These are phyloP conservation scores for Bjerkandera adusta DNA, from an alignment of 1,284 basidiomycete species.

Conservation along the genomic window DNA sequence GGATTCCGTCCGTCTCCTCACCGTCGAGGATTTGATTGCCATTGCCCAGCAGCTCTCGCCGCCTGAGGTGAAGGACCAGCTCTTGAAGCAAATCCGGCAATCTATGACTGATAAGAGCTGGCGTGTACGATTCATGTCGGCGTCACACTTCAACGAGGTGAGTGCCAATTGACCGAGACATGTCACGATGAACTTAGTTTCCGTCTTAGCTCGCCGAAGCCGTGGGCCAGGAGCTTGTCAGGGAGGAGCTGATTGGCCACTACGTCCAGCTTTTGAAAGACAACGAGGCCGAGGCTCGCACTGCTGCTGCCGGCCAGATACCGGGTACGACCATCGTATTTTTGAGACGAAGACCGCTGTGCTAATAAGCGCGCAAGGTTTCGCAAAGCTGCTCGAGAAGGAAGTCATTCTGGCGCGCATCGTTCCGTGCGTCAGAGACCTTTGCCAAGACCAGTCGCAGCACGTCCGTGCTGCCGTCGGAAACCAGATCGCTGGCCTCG, in stretches of 20 bases:
- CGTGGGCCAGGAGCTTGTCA: conserved; percentile 87
- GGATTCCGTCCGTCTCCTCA: conserved; percentile 95
- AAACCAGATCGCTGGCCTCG: conserved; percentile 96
- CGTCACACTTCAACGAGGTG: conserved; percentile 96
- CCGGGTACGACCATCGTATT: conserved; percentile 62
- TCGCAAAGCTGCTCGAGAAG: conserved; percentile 92
- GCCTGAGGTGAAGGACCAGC: conserved; percentile 87
- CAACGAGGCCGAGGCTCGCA: conserved; percentile 98
- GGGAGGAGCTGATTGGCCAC: conserved; percentile 92
- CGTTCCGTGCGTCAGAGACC: conserved; percentile 95
- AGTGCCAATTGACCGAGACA: conserved; percentile 18
- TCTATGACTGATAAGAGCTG: conserved; percentile 96
- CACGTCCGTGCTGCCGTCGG: conserved; percentile 97
- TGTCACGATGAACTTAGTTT: conserved; percentile 7
- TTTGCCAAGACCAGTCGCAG: conserved; percentile 93
- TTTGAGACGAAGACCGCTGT: not conserved
- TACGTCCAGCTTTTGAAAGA: conserved; percentile 96
- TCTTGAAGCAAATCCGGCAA: conserved; percentile 85
- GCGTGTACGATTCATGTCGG: conserved; percentile 99
- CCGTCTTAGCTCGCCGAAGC: conserved; percentile 79
- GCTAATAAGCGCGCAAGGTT: conserved; percentile 56
- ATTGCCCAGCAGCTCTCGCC: conserved; percentile 86
- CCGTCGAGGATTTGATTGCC: conserved; percentile 94
- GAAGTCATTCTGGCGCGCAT: conserved; percentile 93
- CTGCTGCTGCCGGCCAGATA: conserved; percentile 94